phyloP scores from a whole-genome alignment of 163 green algal species.

The Scenedesmus sp. region DNA sequence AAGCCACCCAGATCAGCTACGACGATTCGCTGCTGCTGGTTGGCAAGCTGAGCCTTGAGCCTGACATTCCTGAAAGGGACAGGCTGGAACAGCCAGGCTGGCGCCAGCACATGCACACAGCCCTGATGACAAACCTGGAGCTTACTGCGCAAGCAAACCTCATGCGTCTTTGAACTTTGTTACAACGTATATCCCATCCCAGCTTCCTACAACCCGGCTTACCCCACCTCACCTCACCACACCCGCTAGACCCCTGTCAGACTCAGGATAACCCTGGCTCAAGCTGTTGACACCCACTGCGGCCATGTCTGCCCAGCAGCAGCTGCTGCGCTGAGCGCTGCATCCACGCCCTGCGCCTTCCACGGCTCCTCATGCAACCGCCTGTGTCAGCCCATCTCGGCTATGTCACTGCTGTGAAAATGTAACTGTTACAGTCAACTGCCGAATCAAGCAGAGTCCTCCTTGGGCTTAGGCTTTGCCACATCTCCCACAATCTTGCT shows the following conservation, averaged over 20 bases:
- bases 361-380: neutral
- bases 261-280: neutral
- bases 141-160: too few species aligned
- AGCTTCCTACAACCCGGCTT: neutral
- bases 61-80: neutral
- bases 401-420: neutral
- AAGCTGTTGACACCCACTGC: neutral
- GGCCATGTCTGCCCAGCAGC: neutral
- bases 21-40: neutral
- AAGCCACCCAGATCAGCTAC: neutral
- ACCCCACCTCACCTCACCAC: neutral
- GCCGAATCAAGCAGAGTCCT: neutral
- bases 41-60: neutral
- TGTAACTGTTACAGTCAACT: neutral
- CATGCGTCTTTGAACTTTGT: neutral
- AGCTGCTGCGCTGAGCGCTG: neutral
- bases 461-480: slow-evolving; percentile 47
- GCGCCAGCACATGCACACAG: too few species aligned
- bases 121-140: too few species aligned
- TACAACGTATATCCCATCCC: neutral
- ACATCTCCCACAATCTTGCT: slow-evolving; percentile 67
- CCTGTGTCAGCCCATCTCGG: neutral
- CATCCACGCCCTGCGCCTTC: neutral
- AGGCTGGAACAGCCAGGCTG: too few species aligned
- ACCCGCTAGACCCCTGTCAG: neutral